These are phyloP conservation scores for Bryoglossum gracile DNA, from an alignment of 495 filamentous ascomycete genomes.

Conservation along the genomic window DNA sequence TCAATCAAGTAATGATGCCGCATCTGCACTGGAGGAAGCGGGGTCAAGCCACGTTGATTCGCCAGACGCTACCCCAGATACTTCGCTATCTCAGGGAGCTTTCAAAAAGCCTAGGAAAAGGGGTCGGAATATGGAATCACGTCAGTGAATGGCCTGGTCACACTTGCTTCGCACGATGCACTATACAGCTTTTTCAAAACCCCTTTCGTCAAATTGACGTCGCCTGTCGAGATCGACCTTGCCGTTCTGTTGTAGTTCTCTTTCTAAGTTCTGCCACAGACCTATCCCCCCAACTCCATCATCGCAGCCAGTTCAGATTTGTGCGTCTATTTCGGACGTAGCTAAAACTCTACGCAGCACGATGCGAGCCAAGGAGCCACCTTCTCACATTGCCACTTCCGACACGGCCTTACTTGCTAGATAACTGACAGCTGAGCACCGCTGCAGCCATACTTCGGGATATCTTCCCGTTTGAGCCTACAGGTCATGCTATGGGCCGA, in stretches of 20 bases:
- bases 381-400: not conserved
- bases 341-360: not conserved
- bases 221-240: conserved; percentile 6
- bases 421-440: conserved; percentile 8
- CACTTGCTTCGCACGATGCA: not conserved
- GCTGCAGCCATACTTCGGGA: conserved; percentile 4
- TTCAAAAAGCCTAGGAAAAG: conserved; percentile 11
- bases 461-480: conserved; percentile 12
- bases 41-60: conserved; percentile 6
- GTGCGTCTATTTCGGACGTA: not conserved
- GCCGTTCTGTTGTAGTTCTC: conserved; percentile 4
- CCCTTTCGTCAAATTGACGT: not conserved
- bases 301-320: conserved; percentile 5
- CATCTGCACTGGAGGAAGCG: conserved; percentile 14
- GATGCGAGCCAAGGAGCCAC: not conserved
- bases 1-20: conserved; percentile 6
- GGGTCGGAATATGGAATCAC: conserved; percentile 7
- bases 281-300: conserved; percentile 1
- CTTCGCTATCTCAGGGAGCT: conserved; percentile 12
- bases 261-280: conserved; percentile 5
- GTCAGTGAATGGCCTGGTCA: conserved; percentile 6
- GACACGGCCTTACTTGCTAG: conserved; percentile 1
- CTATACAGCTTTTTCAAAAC: not conserved
- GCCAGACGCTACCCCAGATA: conserved; percentile 8
- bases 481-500: conserved; percentile 1